These are phyloP conservation scores for Gynostemma pentaphyllum DNA, from an alignment of 306 rosid species.

Conservation along the genomic window DNA sequence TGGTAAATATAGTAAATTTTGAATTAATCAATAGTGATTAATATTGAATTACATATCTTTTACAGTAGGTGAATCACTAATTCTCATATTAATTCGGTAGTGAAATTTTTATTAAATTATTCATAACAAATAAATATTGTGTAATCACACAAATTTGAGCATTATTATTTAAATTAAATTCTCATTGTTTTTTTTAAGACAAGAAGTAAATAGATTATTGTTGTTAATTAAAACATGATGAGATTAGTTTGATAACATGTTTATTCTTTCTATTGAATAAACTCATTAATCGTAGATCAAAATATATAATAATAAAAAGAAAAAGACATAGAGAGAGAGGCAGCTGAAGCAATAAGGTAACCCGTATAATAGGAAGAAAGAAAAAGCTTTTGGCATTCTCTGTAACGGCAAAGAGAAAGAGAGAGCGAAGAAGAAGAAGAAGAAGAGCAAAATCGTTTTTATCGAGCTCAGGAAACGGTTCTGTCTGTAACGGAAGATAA, in stretches of 20 bases:
- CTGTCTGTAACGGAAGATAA: conserved; percentile 31
- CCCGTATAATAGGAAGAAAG: conserved; percentile 39
- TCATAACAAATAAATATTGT: too few relatives aligned
- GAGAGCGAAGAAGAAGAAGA: conserved; percentile 2
- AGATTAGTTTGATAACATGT: not conserved
- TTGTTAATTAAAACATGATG: not conserved
- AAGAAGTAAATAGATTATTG: too few relatives aligned
- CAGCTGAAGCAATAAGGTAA: conserved; percentile 21
- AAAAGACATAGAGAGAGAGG: conserved; percentile 1
- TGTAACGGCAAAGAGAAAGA: conserved; percentile 31
- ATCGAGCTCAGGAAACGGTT: conserved; percentile 20
- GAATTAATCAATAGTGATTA: too few relatives aligned
- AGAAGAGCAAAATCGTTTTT: conserved; percentile 10
- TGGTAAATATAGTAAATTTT: too few relatives aligned
- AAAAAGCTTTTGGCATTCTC: conserved; percentile 25
- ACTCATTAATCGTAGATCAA: not conserved
- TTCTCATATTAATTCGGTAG: too few relatives aligned
- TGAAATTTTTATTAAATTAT: too few relatives aligned
- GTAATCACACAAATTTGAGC: too few relatives aligned
- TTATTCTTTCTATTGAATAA: not conserved
- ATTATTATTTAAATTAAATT: too few relatives aligned
- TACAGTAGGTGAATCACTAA: too few relatives aligned
- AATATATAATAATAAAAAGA: not conserved
- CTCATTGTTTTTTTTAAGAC: too few relatives aligned
- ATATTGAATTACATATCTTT: too few relatives aligned